These are phyloP conservation scores for Tripterygium wilfordii DNA, from an alignment of 177 flowering plant genomes.

Conservation along the genomic window DNA sequence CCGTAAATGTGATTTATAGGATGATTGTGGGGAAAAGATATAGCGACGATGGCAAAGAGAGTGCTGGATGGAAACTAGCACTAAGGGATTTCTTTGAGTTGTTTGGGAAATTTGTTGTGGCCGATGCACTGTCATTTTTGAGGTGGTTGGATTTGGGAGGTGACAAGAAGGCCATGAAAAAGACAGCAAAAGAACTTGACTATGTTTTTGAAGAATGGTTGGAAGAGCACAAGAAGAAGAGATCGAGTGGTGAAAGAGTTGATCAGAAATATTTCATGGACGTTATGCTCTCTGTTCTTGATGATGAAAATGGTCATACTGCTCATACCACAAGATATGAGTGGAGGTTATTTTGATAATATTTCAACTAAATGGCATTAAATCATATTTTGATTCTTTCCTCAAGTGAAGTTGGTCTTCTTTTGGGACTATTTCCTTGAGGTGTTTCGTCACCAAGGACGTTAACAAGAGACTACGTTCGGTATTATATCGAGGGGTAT, in stretches of 20 bases:
- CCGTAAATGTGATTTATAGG: slow-evolving; percentile 10
- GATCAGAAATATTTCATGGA: slow-evolving; percentile 10
- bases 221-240: slow-evolving; percentile 8
- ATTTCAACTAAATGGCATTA: no score
- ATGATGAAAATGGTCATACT: slow-evolving; percentile 4
- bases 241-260: background rate
- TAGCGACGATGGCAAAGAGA: no score
- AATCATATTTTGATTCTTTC: no score
- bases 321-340: slow-evolving; percentile 17
- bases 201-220: no score
- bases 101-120: slow-evolving; percentile 4
- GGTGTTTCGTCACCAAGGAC: no score
- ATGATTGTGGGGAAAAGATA: slow-evolving; percentile 21
- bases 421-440: no score
- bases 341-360: slow-evolving; percentile 13
- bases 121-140: slow-evolving; percentile 9
- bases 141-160: slow-evolving; percentile 14
- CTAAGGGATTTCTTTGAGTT: no score
- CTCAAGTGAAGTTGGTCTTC: no score
- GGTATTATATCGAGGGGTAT: no score
- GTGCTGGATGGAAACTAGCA: no score
- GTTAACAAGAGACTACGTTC: no score
- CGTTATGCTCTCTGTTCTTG: slow-evolving; percentile 14
- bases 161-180: slow-evolving; percentile 9
- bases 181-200: no score